These are phyloP conservation scores for Nothophaeocryptopus gaeumannii DNA, from an alignment of 2,329 filamentous ascomycete genomes.

Conservation along the genomic window DNA sequence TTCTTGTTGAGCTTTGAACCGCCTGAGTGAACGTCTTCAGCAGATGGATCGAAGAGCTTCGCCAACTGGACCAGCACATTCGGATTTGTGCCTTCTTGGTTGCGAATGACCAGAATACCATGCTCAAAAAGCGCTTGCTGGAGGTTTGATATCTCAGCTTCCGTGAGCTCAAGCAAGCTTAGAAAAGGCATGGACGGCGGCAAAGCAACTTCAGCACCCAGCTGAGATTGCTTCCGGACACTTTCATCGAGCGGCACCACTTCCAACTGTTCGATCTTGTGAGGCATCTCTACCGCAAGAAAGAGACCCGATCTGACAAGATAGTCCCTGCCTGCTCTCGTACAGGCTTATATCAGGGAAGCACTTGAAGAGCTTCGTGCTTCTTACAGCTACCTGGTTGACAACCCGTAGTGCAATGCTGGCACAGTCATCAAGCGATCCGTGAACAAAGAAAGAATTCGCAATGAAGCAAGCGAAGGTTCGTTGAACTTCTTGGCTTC, in stretches of 20 bases:
- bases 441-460: no score
- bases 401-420: no score
- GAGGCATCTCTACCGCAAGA: conserved; percentile 12
- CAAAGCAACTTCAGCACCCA: conserved; percentile 19
- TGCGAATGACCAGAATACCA: conserved; percentile 20
- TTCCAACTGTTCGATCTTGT: conserved; percentile 11
- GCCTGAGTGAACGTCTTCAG: conserved; percentile 22
- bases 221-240: conserved; percentile 17
- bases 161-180: conserved; percentile 10
- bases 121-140: conserved; percentile 21
- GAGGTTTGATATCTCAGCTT: conserved; percentile 15
- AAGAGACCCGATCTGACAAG: neutral
- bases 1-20: conserved; percentile 10
- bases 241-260: conserved; percentile 2
- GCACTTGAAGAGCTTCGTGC: neutral
- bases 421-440: no score
- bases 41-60: conserved; percentile 21
- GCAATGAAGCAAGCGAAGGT: no score
- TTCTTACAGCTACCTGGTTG: no score
- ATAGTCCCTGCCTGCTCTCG: neutral
- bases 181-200: conserved; percentile 12
- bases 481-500: no score
- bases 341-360: neutral
- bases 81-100: conserved; percentile 20
- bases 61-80: conserved; percentile 17